Base-by-base conservation (phyloP, 2,329 filamentous ascomycete species). In the Diaporthe citriasiana region DNA sequence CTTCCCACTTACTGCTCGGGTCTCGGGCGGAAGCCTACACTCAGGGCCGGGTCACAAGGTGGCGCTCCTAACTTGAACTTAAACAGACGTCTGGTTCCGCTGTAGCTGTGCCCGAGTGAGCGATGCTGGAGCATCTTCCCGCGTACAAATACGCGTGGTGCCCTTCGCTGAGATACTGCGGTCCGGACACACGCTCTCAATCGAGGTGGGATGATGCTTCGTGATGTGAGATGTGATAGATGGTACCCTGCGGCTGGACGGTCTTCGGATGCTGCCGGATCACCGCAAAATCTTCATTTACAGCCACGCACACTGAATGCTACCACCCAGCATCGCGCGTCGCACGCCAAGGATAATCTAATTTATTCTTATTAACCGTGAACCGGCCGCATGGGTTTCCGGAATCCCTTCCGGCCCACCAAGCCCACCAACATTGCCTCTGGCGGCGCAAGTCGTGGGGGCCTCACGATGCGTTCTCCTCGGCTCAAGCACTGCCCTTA, bases 201-300 rank as follows among this genome's bases (percentile, higher is more conserved):
- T 38, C 45, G 45, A 66, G 15, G 60, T 66, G 42, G 42, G 45
- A 51, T 27, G 45, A 3, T 51, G 45, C 15, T 51, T 38, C 27
- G 22, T 66, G 63, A 60, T 60, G n/a, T 19, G 57, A 51, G 25
- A 66, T 51, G 2, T 51, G 30, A 51, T 38, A 12, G 25, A 51
- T 66, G 45, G 10, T 22, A 66, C 45, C 30, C 45, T 66, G 63
- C 30, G 63, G 63, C 63, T 66, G 45, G 63, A 51, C 5, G 51
- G 51, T 66, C 22, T 51, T 66, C 63, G 63, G 63, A 68, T 68
- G 63, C 63, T 68, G 63, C 63, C 63, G 63, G 63, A 68, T 53
- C 47, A 68, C 63, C 63, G 33, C 45, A 30, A 27, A 8, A 17
- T 53, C 25, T 68, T 68, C 63, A 51, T 68, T 68, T 53, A 38